Evolutionary conservation across 2,329 filamentous ascomycete species (phyloP).

Genomic region (Diplocarpon mali): DNA sequence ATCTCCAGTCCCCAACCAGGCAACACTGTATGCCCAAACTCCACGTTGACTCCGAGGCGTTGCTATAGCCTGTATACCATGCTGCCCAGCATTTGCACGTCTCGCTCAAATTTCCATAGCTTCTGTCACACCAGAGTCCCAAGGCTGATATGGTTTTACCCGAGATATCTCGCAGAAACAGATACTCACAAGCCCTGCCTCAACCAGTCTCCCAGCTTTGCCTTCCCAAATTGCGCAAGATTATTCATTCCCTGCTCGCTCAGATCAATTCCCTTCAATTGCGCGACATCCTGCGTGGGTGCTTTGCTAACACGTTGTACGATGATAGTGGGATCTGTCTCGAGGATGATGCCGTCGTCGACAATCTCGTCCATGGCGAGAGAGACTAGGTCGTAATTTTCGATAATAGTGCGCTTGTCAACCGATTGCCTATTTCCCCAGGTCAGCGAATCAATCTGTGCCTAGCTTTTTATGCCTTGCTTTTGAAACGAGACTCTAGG

Average conservation of each 20-base stretch:
- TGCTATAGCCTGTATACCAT: conserved; percentile 2
- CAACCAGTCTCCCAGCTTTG: conserved; percentile 82
- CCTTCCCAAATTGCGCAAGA: conserved; percentile 85
- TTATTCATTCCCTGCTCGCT: conserved; percentile 94
- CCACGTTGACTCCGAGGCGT: conserved; percentile 13
- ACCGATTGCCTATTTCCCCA: conserved; percentile 62
- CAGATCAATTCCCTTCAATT: conserved; percentile 87
- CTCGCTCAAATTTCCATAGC: conserved; percentile 9
- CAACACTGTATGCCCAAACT: conserved; percentile 12
- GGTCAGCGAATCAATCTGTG: background rate
- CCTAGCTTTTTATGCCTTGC: too few relatives aligned
- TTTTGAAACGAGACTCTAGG: too few relatives aligned
- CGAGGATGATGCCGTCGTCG: conserved; percentile 91
- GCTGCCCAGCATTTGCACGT: conserved; percentile 2
- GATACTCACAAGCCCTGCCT: conserved; percentile 60
- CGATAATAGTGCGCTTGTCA: conserved; percentile 93
- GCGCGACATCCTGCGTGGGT: conserved; percentile 75
- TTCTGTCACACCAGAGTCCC: background rate
- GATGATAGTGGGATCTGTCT: conserved; percentile 92
- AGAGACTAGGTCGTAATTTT: conserved; percentile 95
- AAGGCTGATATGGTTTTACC: too few relatives aligned
- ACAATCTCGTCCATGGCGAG: conserved; percentile 92
- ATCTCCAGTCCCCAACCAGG: conserved; percentile 5
- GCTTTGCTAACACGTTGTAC: conserved; percentile 86
- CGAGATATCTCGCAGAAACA: too few relatives aligned